Evolutionary conservation across 148 eudicot genomes (phyloP).

Genomic region (Simmondsia chinensis): DNA sequence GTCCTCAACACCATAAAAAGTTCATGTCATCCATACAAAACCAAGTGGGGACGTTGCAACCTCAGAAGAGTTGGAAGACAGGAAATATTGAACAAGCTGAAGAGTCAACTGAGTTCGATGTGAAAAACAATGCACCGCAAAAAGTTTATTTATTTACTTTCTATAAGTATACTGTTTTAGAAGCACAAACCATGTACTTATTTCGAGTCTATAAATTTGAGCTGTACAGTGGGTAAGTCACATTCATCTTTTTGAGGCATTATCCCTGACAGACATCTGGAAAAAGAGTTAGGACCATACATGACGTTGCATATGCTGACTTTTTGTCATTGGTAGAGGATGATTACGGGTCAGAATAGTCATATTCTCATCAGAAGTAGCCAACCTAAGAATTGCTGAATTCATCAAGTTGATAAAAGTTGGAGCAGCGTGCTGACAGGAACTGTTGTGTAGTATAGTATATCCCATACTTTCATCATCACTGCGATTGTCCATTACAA

Average conservation of each 20-base stretch:
- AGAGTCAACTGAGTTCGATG: no score
- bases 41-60: no score
- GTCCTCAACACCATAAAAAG: no score
- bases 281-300: conserved; percentile 33
- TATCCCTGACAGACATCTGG: background rate
- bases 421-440: conserved; percentile 97
- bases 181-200: no score
- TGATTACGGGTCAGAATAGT: conserved; percentile 89
- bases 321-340: conserved; percentile 84
- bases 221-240: no score
- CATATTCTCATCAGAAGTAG: conserved; percentile 69
- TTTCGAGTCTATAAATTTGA: no score
- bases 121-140: no score
- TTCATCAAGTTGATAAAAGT: conserved; percentile 82
- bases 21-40: no score
- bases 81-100: no score
- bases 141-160: no score
- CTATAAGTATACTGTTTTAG: no score
- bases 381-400: conserved; percentile 89
- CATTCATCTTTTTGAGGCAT: background rate
- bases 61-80: no score
- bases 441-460: conserved; percentile 85
- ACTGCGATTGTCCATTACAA: conserved; percentile 69
- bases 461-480: conserved; percentile 79
- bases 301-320: conserved; percentile 88